Conservation (phyloP, 805 yeast species). For the Danielia reshetovae region DNA sequence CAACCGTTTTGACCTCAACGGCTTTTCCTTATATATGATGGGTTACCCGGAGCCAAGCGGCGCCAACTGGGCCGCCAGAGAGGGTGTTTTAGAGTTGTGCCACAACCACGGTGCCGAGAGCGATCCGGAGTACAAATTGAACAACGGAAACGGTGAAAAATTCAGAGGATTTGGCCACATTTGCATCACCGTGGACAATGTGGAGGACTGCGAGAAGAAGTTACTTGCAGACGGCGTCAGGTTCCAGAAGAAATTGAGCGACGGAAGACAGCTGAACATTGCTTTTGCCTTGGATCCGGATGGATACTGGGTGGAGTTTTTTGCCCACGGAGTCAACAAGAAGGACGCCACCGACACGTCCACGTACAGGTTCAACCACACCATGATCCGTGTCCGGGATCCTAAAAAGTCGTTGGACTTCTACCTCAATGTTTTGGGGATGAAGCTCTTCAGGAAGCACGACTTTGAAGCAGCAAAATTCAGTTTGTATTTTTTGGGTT, state of each 20-base stretch:
- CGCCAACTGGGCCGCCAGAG: constrained; percentile 41
- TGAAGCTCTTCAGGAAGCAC: constrained; percentile 60
- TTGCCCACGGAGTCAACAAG: constrained; percentile 51
- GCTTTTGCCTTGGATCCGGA: constrained; percentile 96
- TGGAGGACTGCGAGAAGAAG: constrained; percentile 54
- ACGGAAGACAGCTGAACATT: constrained; percentile 90
- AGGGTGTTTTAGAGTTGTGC: constrained; percentile 80
- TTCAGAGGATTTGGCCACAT: constrained; percentile 92
- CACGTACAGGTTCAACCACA: constrained; percentile 67
- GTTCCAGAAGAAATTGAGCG: constrained; percentile 79
- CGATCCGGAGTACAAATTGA: constrained; percentile 52
- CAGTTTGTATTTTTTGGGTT: constrained; percentile 83
- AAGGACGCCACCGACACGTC: constrained; percentile 32
- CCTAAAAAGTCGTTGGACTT: constrained; percentile 71
- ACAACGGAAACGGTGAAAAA: constrained; percentile 83
- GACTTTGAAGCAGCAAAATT: constrained; percentile 71
- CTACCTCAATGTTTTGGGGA: constrained; percentile 75
- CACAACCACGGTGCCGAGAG: constrained; percentile 74
- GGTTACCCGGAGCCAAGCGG: constrained; percentile 48
- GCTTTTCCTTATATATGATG: constrained; percentile 66
- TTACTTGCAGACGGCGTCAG: constrained; percentile 60
- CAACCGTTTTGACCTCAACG: constrained; percentile 45
- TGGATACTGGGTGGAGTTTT: constrained; percentile 93
- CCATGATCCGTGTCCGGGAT: constrained; percentile 92
- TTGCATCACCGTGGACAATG: constrained; percentile 81